Percentiles rank a stretch among this genome's conserved stretches.
These are phyloP conservation scores for Brettanomyces anomalus DNA, from an alignment of 805 yeast genomes.

Conservation along the genomic window DNA sequence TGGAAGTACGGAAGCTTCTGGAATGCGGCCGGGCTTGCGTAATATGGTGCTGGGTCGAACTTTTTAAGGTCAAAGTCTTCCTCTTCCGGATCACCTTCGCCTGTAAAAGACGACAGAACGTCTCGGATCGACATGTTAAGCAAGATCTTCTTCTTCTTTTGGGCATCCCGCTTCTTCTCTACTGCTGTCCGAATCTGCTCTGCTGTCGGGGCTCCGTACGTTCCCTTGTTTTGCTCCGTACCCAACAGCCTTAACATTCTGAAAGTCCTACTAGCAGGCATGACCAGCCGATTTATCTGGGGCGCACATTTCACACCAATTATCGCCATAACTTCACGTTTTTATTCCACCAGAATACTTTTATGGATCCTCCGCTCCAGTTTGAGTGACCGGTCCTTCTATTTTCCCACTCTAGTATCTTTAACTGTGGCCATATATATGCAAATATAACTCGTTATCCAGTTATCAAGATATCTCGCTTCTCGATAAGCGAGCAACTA, in stretches of 20 bases:
- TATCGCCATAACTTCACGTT: not conserved
- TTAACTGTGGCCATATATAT: too few species aligned
- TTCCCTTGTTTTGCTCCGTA: not conserved
- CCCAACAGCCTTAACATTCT: too few species aligned
- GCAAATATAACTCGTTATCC: too few species aligned
- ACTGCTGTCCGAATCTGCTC: slow-evolving; percentile 14
- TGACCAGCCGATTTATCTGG: slow-evolving; percentile 1
- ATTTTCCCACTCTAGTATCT: too few species aligned
- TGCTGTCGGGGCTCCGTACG: slow-evolving; percentile 17
- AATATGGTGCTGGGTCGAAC: slow-evolving; percentile 26
- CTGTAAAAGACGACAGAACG: slow-evolving; percentile 24
- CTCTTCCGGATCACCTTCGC: slow-evolving; percentile 21
- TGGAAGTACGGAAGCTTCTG: slow-evolving; percentile 36
- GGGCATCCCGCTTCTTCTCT: slow-evolving; percentile 16
- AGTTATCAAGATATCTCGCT: too few species aligned
- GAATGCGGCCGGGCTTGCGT: slow-evolving; percentile 21
- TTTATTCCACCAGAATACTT: too few species aligned
- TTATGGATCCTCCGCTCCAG: too few species aligned
- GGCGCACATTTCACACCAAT: not conserved
- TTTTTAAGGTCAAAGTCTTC: slow-evolving; percentile 23
- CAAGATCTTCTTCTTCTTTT: slow-evolving; percentile 25
- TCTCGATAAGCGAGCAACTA: too few species aligned
- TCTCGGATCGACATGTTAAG: slow-evolving; percentile 33
- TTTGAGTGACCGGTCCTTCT: too few species aligned
- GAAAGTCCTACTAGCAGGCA: too few species aligned